Evolutionary conservation across 768 basidiomycete genomes (phyloP), one percentile per base, ranked within the genome.

Genomic region (Mycena olivaceomarginata): DNA sequence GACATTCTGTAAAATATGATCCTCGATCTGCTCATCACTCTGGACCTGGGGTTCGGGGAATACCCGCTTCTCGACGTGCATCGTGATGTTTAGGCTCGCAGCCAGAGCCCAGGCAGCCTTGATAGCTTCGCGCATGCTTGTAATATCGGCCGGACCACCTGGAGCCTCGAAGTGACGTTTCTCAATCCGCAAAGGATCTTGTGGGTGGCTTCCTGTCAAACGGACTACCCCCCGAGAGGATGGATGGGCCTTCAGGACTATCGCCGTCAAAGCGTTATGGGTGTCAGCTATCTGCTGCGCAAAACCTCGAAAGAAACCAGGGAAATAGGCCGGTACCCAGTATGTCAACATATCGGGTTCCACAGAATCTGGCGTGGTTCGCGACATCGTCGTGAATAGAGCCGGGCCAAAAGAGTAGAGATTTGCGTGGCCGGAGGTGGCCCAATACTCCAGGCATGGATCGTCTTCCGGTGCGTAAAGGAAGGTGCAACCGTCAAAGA

Each of bases 141-240:
- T 77, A 11, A 85, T 71, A 71, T 85, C 84, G 6, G 72, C 39
- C n/a, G 63, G 68, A 6, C 82, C 83, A 16, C 78, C 79, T 20
- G 81, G 37, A 4, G 74, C 79, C 60, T 85, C 81, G 63, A 84
- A 84, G 66, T 77, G 83, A 5, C 60, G 68, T 60, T 85, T 85
- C 62, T 83, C 79, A 53, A 85, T 84, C 43, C 79, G 71, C 40
- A 85, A 71, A 4, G 22, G 56, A 39, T 85, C 84, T 73, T 85
- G 83, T 4, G 82, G 83, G 64, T 84, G 82, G 15, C 78, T 75
- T 8, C 83, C 83, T 9, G 83, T 85, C 39, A 85, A 74, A 5
- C 67, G 75, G 7, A 85, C 83, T 1, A 80, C 79, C 5, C 83
- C 84, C 43, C 77, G 81, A 9, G 82, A 81, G 12, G 83, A 81